Base-by-base conservation (phyloP, 176 grass and related monocot species). In the Elymus sibiricus region DNA sequence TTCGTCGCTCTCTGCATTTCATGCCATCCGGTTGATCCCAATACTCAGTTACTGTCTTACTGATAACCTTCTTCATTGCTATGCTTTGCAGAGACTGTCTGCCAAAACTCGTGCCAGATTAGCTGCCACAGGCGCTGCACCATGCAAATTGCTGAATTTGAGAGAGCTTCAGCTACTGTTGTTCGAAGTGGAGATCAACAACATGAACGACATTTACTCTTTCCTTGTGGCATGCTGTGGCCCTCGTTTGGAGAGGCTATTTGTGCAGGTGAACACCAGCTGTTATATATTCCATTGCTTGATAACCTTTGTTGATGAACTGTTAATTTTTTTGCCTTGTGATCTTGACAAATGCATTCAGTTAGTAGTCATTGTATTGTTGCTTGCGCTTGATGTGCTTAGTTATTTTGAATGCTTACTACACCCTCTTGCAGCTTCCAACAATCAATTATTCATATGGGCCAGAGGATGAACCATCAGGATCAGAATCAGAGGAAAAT, bases 131-230 rank as follows among this genome's bases (percentile, higher is more conserved):
- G 43, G 56, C 21, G 86, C 47, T 35, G 66, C 58, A 31, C 66
- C 88, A 44, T 78, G 86, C 17, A 90, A 81, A 80, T 75, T 97
- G 26, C 69, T 53, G 21, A 84, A 49, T 76, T 77, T 94, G 80
- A 83, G 81, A 88, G 94, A 94, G 74, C 44, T 47, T 26, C 89
- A 92, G 70, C 64, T 97, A 74, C 67, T 87, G 27, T 84, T 92
- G 79, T n/a, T 78, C 25, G 78, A 24, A 79, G 64, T 94, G 91
- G 9, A 39, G 2, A 78, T 85, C 44, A 15, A 47, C 44, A 47
- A 47, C 44, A 15, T 47, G 13, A 47, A 47, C 59, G 9, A 9
- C 51, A 77, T 94, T 3, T 94, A 79, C 83, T 21, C 31, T 22
- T 92, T 94, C 55, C 69, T 97, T 49, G 76, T 47, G 21, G 72